phyloP scores from a whole-genome alignment of 2,329 filamentous ascomycete species.

The Dendryphion nanum region DNA sequence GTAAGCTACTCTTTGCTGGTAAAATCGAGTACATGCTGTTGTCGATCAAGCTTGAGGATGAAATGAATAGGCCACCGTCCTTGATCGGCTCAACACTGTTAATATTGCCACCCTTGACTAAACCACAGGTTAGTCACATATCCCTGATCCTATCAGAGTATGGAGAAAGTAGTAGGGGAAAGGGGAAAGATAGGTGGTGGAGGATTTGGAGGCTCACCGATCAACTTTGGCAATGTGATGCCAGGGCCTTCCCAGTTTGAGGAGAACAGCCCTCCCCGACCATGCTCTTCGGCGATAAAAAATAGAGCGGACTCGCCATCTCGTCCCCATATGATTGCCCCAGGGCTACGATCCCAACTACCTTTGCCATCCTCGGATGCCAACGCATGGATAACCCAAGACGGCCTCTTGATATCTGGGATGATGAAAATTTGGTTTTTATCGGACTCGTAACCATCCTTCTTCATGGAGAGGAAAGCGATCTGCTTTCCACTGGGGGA shows the following conservation, averaged over 20 bases:
- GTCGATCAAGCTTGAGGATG: constrained; percentile 67
- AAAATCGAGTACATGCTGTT: constrained; percentile 68
- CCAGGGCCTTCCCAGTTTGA: constrained; percentile 43
- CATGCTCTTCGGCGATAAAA: constrained; percentile 71
- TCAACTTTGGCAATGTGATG: constrained; percentile 19
- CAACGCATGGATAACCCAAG: constrained; percentile 62
- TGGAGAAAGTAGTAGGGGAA: no score
- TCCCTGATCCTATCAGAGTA: no score
- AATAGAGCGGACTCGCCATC: constrained; percentile 61
- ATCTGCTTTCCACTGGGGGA: constrained; percentile 69
- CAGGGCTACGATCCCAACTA: constrained; percentile 56
- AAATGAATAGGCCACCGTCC: constrained; percentile 59
- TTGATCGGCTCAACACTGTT: constrained; percentile 53
- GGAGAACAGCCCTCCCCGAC: constrained; percentile 62
- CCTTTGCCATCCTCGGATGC: constrained; percentile 62
- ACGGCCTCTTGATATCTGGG: constrained; percentile 58
- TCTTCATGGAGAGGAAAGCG: constrained; percentile 77
- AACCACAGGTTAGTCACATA: no score
- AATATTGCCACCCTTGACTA: constrained; percentile 33
- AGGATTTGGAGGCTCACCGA: no score
- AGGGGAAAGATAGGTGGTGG: no score
- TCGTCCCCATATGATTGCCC: constrained; percentile 49
- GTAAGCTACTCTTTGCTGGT: constrained; percentile 20
- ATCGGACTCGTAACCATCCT: constrained; percentile 77
- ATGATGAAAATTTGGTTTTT: constrained; percentile 67